Evolutionary conservation across 1,139 yeast species (phyloP).

Genomic region (Hyphopichia pseudoburtonii): DNA sequence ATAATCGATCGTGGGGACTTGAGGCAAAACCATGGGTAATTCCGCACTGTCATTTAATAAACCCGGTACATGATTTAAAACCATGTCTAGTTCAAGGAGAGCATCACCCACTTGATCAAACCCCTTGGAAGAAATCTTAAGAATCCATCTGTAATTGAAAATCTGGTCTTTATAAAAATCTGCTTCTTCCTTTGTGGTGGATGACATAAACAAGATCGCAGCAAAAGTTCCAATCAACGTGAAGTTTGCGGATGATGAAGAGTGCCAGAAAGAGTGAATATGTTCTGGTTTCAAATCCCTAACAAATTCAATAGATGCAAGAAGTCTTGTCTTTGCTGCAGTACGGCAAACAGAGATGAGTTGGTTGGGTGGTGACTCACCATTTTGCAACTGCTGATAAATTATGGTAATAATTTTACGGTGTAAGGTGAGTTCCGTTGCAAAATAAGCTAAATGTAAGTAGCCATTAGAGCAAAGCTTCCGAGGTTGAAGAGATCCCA

Average conservation of each 20-base stretch:
- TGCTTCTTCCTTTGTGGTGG: constrained; percentile 61
- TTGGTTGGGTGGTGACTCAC: constrained; percentile 54
- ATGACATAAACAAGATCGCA: constrained; percentile 66
- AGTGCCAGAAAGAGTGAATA: constrained; percentile 85
- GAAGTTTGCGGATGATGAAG: constrained; percentile 73
- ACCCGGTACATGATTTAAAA: constrained; percentile 68
- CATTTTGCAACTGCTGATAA: constrained; percentile 38
- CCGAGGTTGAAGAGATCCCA: constrained; percentile 60
- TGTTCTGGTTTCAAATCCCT: constrained; percentile 76
- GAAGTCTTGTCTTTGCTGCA: constrained; percentile 78
- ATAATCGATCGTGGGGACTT: constrained; percentile 37
- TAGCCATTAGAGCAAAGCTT: constrained; percentile 71
- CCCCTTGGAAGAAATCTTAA: constrained; percentile 70
- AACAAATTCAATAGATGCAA: constrained; percentile 81
- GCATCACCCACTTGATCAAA: constrained; percentile 77
- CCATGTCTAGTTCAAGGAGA: constrained; percentile 61
- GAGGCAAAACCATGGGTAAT: constrained; percentile 39
- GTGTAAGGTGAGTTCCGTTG: constrained; percentile 82
- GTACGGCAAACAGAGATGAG: constrained; percentile 68
- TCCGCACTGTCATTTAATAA: constrained; percentile 48
- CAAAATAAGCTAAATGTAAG: constrained; percentile 80
- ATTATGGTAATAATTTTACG: constrained; percentile 70
- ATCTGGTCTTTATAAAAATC: constrained; percentile 64
- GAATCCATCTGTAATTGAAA: constrained; percentile 70
- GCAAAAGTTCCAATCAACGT: constrained; percentile 87